Evolutionary conservation across 768 basidiomycete species (phyloP).

Genomic region (Boletus rubescentipes): DNA sequence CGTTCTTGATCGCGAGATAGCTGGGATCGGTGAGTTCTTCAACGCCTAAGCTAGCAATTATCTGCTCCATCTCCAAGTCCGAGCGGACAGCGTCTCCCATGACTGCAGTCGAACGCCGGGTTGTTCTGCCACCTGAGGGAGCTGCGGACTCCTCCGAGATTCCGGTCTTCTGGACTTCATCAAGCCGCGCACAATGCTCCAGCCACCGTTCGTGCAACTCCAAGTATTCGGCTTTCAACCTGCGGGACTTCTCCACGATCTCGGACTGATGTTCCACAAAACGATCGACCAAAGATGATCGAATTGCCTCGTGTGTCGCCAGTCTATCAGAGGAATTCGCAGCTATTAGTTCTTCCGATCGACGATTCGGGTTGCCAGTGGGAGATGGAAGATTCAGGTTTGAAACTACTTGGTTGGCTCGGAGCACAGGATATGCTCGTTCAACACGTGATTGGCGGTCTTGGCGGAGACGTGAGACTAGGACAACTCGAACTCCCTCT

Average conservation of each 20-base stretch:
- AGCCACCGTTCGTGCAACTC: constrained; percentile 71
- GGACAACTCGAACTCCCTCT: constrained; percentile 63
- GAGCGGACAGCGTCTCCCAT: constrained; percentile 90
- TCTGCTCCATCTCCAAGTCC: constrained; percentile 96
- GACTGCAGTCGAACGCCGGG: constrained; percentile 66
- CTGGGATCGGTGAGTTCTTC: constrained; percentile 93
- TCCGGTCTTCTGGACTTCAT: constrained; percentile 43
- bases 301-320: constrained; percentile 39
- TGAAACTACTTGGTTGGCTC: constrained; percentile 53
- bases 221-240: constrained; percentile 65
- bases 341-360: constrained; percentile 49
- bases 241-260: constrained; percentile 52
- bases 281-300: constrained; percentile 51
- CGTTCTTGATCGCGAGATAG: constrained; percentile 80
- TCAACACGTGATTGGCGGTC: constrained; percentile 64
- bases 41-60: constrained; percentile 89
- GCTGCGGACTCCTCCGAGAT: constrained; percentile 38
- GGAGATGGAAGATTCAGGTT: constrained; percentile 28
- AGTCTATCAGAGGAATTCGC: constrained; percentile 37
- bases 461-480: constrained; percentile 57
- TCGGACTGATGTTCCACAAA: constrained; percentile 53
- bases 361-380: constrained; percentile 39
- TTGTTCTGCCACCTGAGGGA: constrained; percentile 54
- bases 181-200: constrained; percentile 66
- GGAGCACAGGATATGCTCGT: constrained; percentile 60